Conservation (phyloP, 2,329 filamentous ascomycete species). For the Venturia pyrina region DNA sequence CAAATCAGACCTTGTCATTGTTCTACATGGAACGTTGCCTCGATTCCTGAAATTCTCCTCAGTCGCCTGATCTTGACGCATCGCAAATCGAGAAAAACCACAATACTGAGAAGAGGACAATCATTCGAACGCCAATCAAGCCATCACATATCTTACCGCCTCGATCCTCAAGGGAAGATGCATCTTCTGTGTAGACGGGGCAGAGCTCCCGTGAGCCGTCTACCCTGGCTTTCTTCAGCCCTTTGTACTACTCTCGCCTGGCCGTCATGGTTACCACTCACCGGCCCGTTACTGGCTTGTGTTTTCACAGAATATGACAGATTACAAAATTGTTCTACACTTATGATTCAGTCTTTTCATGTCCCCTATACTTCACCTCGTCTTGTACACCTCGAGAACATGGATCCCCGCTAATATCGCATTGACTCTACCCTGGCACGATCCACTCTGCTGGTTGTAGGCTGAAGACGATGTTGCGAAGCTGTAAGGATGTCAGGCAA, state of each 20-base stretch:
- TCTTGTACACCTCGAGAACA: not conserved
- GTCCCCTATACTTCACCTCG: not conserved
- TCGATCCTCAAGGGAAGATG: not conserved
- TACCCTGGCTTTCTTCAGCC: not conserved
- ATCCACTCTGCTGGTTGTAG: not conserved
- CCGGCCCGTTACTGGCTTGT: no score
- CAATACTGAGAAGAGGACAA: not conserved
- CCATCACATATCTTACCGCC: conserved; percentile 2
- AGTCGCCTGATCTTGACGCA: not conserved
- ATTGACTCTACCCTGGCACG: not conserved
- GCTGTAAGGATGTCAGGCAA: not conserved
- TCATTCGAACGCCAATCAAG: not conserved
- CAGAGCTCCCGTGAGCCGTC: not conserved
- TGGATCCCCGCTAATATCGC: not conserved
- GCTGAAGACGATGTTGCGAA: not conserved
- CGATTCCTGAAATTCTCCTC: not conserved
- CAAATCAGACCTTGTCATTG: not conserved
- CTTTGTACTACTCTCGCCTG: not conserved
- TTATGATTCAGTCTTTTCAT: not conserved
- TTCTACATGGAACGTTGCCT: not conserved
- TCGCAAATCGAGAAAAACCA: not conserved
- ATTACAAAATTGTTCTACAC: not conserved
- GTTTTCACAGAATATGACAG: not conserved
- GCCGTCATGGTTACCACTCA: not conserved
- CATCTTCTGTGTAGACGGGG: not conserved